phyloP scores from a whole-genome alignment of 1,284 basidiomycete species.

The Violaceomyces palustris region DNA sequence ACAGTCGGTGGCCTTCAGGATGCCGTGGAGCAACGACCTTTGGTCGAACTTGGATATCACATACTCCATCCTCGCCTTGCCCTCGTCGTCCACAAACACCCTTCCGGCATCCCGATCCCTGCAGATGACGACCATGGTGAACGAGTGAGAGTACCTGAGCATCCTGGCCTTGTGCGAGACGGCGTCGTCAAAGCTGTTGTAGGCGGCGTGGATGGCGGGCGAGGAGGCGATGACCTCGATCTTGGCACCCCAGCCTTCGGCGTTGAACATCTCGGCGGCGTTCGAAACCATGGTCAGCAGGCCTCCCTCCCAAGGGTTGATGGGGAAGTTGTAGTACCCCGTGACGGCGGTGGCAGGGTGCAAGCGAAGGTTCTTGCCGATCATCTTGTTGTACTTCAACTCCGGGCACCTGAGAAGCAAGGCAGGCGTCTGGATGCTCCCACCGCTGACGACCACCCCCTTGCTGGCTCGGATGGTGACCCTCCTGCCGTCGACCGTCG shows the following conservation, averaged over 20 bases:
- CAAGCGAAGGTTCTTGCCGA: slow-evolving; percentile 56
- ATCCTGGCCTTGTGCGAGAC: slow-evolving; percentile 53
- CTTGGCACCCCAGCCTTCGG: slow-evolving; percentile 54
- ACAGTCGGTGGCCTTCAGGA: slow-evolving; percentile 53
- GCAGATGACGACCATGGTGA: slow-evolving; percentile 47
- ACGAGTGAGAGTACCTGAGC: slow-evolving; percentile 49
- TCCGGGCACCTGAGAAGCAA: slow-evolving; percentile 55
- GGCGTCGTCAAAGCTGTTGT: slow-evolving; percentile 50
- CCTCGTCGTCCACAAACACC: slow-evolving; percentile 52
- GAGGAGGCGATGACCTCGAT: slow-evolving; percentile 56
- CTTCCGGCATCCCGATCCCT: slow-evolving; percentile 51
- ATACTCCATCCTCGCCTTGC: slow-evolving; percentile 54
- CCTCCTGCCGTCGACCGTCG: slow-evolving; percentile 35
- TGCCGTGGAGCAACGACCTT: slow-evolving; percentile 51
- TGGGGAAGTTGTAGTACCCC: slow-evolving; percentile 54
- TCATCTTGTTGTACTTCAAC: slow-evolving; percentile 54
- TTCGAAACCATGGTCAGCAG: slow-evolving; percentile 56
- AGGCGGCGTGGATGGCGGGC: slow-evolving; percentile 51
- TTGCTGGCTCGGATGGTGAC: slow-evolving; percentile 51
- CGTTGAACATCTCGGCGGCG: slow-evolving; percentile 41
- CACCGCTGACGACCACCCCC: slow-evolving; percentile 54
- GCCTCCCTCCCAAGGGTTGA: slow-evolving; percentile 56
- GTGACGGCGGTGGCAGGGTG: slow-evolving; percentile 56
- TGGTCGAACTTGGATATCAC: slow-evolving; percentile 52
- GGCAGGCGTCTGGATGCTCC: slow-evolving; percentile 55